These are phyloP conservation scores for Scolecobasidium constrictum DNA, from an alignment of 2,329 filamentous ascomycete species.

Conservation along the genomic window DNA sequence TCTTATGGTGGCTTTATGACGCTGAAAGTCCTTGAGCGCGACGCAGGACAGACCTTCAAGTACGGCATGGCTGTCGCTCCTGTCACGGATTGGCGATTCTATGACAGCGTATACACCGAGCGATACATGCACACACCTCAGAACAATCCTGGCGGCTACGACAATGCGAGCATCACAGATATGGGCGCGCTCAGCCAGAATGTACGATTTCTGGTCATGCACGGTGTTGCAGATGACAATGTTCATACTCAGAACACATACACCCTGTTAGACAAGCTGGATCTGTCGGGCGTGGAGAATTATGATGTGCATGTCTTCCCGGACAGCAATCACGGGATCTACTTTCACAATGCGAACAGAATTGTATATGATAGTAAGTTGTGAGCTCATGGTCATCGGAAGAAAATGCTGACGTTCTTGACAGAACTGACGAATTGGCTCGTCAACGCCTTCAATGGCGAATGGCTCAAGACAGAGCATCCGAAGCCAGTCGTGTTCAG, in stretches of 20 bases:
- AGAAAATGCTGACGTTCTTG: slow-evolving; percentile 11
- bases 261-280: slow-evolving; percentile 73
- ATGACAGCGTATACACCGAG: slow-evolving; percentile 90
- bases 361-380: slow-evolving; percentile 88
- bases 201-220: slow-evolving; percentile 88
- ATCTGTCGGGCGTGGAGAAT: slow-evolving; percentile 73
- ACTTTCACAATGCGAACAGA: slow-evolving; percentile 82
- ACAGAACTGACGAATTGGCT: slow-evolving; percentile 79
- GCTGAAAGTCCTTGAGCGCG: slow-evolving; percentile 85
- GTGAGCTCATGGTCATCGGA: neutral
- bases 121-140: slow-evolving; percentile 95
- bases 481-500: slow-evolving; percentile 31
- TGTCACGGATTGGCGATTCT: slow-evolving; percentile 96
- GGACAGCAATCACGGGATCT: slow-evolving; percentile 90
- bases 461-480: slow-evolving; percentile 60
- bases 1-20: slow-evolving; percentile 94
- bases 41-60: slow-evolving; percentile 79
- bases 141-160: slow-evolving; percentile 68
- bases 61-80: slow-evolving; percentile 98
- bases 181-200: slow-evolving; percentile 61
- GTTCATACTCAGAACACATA: slow-evolving; percentile 95
- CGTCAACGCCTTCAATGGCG: slow-evolving; percentile 93
- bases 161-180: slow-evolving; percentile 62
- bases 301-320: slow-evolving; percentile 97
- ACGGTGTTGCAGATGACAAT: slow-evolving; percentile 93